A percentile compares a stretch with the other conserved stretches of the same genome.
phyloP scores from a whole-genome alignment of 1,284 basidiomycete species.

The Trametes hirsuta region DNA sequence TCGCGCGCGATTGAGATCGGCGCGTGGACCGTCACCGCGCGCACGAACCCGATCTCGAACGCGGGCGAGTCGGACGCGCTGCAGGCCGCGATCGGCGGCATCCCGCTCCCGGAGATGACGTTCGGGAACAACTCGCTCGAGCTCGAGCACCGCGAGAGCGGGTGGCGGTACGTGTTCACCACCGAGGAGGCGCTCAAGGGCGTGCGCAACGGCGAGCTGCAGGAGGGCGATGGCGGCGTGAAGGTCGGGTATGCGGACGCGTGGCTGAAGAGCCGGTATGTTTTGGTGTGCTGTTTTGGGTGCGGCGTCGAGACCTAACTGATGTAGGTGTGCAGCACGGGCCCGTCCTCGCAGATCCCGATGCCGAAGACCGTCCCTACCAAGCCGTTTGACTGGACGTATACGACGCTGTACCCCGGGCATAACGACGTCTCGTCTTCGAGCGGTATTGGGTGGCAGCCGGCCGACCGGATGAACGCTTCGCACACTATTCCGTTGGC shows the following conservation, averaged over 20 bases:
- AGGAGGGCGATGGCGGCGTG: constrained; percentile 83
- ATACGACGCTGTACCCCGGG: constrained; percentile 88
- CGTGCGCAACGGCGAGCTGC: constrained; percentile 81
- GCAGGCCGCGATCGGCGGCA: constrained; percentile 57
- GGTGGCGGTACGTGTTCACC: constrained; percentile 72
- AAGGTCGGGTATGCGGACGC: constrained; percentile 94
- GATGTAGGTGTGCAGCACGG: constrained; percentile 49
- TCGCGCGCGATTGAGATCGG: constrained; percentile 66
- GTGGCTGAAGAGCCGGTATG: constrained; percentile 88
- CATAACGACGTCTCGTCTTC: constrained; percentile 40
- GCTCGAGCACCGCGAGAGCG: constrained; percentile 63
- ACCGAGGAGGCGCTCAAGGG: constrained; percentile 70
- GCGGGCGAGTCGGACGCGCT: constrained; percentile 74
- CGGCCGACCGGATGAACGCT: constrained; percentile 55
- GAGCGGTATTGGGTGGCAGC: constrained; percentile 44
- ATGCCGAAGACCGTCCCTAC: constrained; percentile 76
- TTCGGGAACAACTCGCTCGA: constrained; percentile 87
- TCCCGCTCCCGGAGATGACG: constrained; percentile 96
- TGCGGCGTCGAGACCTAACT: neutral
- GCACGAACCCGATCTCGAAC: constrained; percentile 76
- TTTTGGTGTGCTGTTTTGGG: neutral
- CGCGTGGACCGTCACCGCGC: constrained; percentile 67
- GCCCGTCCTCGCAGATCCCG: constrained; percentile 62
- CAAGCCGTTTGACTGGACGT: constrained; percentile 98
- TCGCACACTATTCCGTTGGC: constrained; percentile 76